These are phyloP conservation scores for Laetiporus sulphureus DNA, from an alignment of 1,284 basidiomycete genomes.

Conservation along the genomic window DNA sequence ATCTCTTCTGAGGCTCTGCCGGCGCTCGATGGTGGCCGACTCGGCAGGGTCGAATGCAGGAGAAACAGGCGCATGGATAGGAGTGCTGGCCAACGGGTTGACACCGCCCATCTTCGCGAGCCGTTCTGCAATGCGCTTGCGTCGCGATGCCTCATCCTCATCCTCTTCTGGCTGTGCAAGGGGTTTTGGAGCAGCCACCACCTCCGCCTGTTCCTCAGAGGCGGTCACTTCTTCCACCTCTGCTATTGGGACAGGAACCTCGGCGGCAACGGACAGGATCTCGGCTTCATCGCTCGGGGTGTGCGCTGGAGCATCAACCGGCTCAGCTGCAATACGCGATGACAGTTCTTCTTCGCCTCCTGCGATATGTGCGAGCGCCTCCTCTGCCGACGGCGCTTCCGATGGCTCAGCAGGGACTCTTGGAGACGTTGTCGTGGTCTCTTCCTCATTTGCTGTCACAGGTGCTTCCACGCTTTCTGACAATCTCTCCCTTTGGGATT, in stretches of 20 bases:
- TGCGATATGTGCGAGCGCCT: too few relatives aligned
- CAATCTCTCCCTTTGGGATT: slow-evolving; percentile 11
- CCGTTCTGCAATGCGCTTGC: slow-evolving; percentile 53
- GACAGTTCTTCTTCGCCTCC: too few relatives aligned
- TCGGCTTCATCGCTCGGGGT: neutral
- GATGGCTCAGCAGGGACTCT: too few relatives aligned
- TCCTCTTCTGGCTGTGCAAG: slow-evolving; percentile 31
- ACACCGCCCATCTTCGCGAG: slow-evolving; percentile 61
- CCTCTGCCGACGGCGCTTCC: too few relatives aligned
- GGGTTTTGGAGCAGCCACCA: neutral
- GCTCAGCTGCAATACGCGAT: slow-evolving; percentile 7
- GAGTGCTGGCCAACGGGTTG: slow-evolving; percentile 48
- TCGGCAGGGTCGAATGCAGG: neutral
- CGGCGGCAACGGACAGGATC: neutral
- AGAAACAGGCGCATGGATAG: slow-evolving; percentile 15
- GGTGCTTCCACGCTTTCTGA: slow-evolving; percentile 10
- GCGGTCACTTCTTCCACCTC: neutral
- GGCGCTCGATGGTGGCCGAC: too few relatives aligned
- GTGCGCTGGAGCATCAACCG: neutral
- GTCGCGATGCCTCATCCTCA: slow-evolving; percentile 47
- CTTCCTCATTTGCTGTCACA: slow-evolving; percentile 1
- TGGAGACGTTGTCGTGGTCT: too few relatives aligned
- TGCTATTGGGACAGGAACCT: neutral
- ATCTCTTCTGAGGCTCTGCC: slow-evolving; percentile 2
- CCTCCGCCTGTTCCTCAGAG: neutral